Evolutionary conservation across 2,329 filamentous ascomycete genomes (phyloP).

Genomic region (Gyromitra esculenta): DNA sequence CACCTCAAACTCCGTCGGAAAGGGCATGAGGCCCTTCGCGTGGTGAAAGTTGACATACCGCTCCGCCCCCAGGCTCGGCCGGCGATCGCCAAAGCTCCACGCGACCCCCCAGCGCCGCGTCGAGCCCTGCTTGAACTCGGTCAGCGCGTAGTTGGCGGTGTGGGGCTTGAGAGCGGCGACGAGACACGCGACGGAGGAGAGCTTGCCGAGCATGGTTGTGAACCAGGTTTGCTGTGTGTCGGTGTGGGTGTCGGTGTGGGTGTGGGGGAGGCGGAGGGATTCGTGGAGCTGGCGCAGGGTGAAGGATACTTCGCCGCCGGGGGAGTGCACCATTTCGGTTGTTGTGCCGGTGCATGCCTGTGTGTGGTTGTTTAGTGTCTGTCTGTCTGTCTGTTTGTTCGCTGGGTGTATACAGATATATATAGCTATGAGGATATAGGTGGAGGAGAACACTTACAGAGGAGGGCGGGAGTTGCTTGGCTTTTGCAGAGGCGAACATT

Average conservation of each 20-base stretch:
- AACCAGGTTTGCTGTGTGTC: slow-evolving; percentile 72
- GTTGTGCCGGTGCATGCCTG: slow-evolving; percentile 73
- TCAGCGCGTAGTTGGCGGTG: slow-evolving; percentile 82
- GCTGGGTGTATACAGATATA: no score
- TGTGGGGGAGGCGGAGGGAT: slow-evolving; percentile 66
- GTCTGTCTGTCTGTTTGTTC: no score
- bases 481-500: slow-evolving; percentile 70
- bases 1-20: slow-evolving; percentile 48
- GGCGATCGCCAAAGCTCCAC: slow-evolving; percentile 79
- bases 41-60: slow-evolving; percentile 25
- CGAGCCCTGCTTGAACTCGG: slow-evolving; percentile 76
- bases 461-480: slow-evolving; percentile 74
- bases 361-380: not conserved
- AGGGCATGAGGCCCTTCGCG: slow-evolving; percentile 40
- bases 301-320: slow-evolving; percentile 81
- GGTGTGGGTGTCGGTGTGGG: not conserved
- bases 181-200: slow-evolving; percentile 72
- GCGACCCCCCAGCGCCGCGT: slow-evolving; percentile 88
- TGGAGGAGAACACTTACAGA: slow-evolving; percentile 66
- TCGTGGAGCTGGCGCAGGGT: slow-evolving; percentile 76
- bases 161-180: slow-evolving; percentile 60
- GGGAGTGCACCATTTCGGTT: slow-evolving; percentile 81
- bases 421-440: not conserved
- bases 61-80: slow-evolving; percentile 66
- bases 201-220: slow-evolving; percentile 87